Percentiles rank a stretch among this genome's conserved stretches.
Evolutionary conservation across 371 early-diverging fungal genomes (phyloP).

Genomic region (Nosema granulosis): DNA sequence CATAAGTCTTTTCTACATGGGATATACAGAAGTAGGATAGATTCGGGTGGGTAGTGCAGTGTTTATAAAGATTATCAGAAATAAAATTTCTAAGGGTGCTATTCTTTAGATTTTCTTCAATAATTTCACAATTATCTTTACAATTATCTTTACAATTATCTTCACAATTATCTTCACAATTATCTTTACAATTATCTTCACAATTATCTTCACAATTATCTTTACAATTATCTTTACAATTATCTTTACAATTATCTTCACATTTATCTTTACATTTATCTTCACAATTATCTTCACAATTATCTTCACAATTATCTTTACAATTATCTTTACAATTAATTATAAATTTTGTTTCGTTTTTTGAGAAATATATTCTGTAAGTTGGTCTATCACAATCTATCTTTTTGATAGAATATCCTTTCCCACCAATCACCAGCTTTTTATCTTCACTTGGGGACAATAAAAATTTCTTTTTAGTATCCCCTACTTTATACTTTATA

Average conservation of each 20-base stretch:
- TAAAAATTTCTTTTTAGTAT: background rate
- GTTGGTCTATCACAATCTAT: background rate
- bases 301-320: background rate
- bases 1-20: slow-evolving; percentile 14
- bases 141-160: slow-evolving; percentile 2
- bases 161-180: background rate
- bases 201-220: too few species aligned
- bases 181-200: background rate
- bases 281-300: background rate
- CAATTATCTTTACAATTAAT: background rate
- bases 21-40: slow-evolving; percentile 19
- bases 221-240: too few species aligned
- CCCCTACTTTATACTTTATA: slow-evolving; percentile 25
- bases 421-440: background rate
- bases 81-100: background rate
- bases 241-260: too few species aligned
- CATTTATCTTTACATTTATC: too few species aligned
- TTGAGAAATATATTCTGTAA: too few species aligned
- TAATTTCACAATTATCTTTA: background rate
- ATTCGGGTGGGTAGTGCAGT: too few species aligned
- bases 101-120: background rate
- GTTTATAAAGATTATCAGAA: too few species aligned
- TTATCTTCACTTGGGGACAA: background rate
- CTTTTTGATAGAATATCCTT: background rate
- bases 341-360: slow-evolving; percentile 15